These are phyloP conservation scores for Colletotrichum karsti DNA, from an alignment of 2,329 filamentous ascomycete species.

Conservation along the genomic window DNA sequence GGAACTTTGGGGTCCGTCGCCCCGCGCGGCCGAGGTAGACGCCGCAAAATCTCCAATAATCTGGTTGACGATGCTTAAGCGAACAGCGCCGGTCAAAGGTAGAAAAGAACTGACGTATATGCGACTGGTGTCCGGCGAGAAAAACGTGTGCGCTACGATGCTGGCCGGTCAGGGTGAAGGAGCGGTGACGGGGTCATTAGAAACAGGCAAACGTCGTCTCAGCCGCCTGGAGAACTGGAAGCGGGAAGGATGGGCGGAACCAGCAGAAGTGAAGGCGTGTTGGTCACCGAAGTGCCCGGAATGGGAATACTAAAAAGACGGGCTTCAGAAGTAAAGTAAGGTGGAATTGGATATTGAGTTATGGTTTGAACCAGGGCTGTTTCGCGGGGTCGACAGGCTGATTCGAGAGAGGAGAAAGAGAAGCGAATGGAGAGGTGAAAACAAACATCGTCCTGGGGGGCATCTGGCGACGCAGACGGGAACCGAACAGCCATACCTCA, in stretches of 20 bases:
- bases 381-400: neutral
- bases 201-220: neutral
- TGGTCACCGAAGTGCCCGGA: neutral
- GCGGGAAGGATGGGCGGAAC: neutral
- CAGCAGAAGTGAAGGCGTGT: neutral
- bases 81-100: neutral
- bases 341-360: slow-evolving; percentile 12
- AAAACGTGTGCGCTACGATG: neutral
- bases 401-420: neutral
- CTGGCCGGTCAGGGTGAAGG: neutral
- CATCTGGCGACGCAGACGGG: neutral
- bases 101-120: neutral
- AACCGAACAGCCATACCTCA: too few species aligned
- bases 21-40: neutral
- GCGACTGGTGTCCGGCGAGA: neutral
- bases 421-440: neutral
- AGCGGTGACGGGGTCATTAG: neutral
- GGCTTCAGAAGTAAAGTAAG: neutral
- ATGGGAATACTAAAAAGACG: neutral
- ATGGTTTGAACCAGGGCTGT: slow-evolving; percentile 18
- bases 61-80: neutral
- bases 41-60: neutral
- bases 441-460: neutral
- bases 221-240: neutral
- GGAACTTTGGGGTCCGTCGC: neutral